phyloP scores from a whole-genome alignment of 2,329 filamentous ascomycete species.

The Coniochaeta prunicola region DNA sequence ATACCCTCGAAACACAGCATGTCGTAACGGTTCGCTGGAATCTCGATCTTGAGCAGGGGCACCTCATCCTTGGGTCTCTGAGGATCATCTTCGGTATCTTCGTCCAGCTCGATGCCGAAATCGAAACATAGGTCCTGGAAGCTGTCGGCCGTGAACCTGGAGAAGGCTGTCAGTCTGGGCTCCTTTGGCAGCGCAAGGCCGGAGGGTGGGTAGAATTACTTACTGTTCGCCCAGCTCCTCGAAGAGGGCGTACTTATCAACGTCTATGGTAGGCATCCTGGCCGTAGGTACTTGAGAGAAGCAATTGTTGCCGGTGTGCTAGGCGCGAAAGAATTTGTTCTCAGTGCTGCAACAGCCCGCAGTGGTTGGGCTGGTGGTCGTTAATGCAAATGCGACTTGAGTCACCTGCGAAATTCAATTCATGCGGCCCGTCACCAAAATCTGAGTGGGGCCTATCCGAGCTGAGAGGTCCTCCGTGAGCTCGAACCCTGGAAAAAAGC shows the following conservation, averaged over 20 bases:
- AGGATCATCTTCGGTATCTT: conserved; percentile 71
- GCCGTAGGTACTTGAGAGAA: not conserved
- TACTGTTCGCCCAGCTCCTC: conserved; percentile 86
- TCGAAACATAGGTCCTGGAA: conserved; percentile 99
- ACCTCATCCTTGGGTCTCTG: conserved; percentile 76
- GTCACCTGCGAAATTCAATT: conserved; percentile 2
- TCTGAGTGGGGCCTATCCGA: not conserved
- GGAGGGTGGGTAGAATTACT: conserved; percentile 41
- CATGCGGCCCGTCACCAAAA: not conserved
- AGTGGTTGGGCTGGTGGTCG: not conserved
- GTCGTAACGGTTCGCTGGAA: conserved; percentile 88
- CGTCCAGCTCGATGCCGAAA: conserved; percentile 95
- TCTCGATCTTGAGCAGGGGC: conserved; percentile 95
- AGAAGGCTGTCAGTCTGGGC: conserved; percentile 12
- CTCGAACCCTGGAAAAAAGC: not conserved
- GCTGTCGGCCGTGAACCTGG: conserved; percentile 80
- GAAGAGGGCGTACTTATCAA: conserved; percentile 94
- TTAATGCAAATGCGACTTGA: not conserved
- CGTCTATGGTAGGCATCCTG: conserved; percentile 76
- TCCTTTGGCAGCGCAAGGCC: conserved; percentile 4
- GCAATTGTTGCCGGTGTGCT: not conserved
- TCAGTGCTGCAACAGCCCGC: conserved; percentile 4
- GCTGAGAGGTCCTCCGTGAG: not conserved
- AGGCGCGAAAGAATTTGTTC: conserved; percentile 7
- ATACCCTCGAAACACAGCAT: conserved; percentile 98